These are phyloP conservation scores for Mucor saturninus DNA, from an alignment of 371 early-diverging fungal genomes.

Conservation along the genomic window DNA sequence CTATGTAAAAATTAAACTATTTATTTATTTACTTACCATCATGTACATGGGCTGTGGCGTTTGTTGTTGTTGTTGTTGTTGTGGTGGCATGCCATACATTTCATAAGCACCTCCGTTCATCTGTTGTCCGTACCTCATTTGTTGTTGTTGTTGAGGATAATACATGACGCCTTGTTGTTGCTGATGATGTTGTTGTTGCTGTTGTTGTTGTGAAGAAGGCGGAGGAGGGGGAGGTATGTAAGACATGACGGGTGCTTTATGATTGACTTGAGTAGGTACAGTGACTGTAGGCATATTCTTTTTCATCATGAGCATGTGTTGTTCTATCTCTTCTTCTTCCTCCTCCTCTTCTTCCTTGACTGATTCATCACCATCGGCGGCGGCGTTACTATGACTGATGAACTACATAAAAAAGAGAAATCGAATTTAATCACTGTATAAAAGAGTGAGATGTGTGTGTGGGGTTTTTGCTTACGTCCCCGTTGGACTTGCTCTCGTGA, in stretches of 20 bases:
- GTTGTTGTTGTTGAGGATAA: conserved; percentile 21
- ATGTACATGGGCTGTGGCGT: conserved; percentile 11
- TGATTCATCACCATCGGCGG: conserved; percentile 27
- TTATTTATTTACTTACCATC: conserved; percentile 4
- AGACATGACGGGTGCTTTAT: conserved; percentile 22
- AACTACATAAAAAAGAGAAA: conserved; percentile 1
- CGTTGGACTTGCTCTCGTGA: conserved; percentile 52
- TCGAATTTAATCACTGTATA: no score
- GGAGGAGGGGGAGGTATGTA: conserved; percentile 4
- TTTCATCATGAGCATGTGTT: conserved; percentile 14
- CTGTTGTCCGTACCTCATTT: conserved; percentile 12
- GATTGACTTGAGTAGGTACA: conserved; percentile 27
- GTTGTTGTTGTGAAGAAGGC: conserved; percentile 15
- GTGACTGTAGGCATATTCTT: conserved; percentile 29
- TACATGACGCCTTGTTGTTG: conserved; percentile 13
- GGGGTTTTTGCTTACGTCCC: conserved; percentile 21
- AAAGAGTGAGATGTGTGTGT: no score
- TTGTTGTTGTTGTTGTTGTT: conserved; percentile 14
- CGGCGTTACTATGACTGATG: conserved; percentile 5
- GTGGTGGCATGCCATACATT: conserved; percentile 38
- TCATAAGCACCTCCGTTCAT: conserved; percentile 36
- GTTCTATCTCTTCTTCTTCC: conserved; percentile 15
- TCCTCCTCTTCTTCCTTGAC: conserved; percentile 30
- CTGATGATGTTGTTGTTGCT: conserved; percentile 2
- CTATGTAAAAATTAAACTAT: not conserved